A percentile compares a stretch with the other conserved stretches of the same genome.
phyloP scores from a whole-genome alignment of 2,329 filamentous ascomycete species.

The Exophiala calicioides region DNA sequence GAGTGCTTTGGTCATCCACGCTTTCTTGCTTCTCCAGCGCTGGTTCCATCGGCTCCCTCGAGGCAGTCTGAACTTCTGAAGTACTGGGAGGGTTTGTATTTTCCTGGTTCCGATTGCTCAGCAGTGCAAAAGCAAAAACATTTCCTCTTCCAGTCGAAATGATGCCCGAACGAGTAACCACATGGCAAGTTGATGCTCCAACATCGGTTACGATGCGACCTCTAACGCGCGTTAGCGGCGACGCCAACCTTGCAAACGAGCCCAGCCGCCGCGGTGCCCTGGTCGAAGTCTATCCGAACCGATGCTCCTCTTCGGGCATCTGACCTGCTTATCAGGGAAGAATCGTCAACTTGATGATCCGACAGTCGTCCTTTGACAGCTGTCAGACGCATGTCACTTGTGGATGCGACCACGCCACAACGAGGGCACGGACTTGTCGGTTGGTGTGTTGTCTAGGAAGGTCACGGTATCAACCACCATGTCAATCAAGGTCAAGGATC shows the following conservation, averaged over 20 bases:
- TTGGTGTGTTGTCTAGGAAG: too few species aligned
- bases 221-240: not conserved
- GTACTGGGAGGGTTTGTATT: too few species aligned
- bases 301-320: constrained; percentile 2
- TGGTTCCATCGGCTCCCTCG: too few species aligned
- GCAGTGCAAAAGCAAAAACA: not conserved
- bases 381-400: not conserved
- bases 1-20: too few species aligned
- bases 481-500: too few species aligned
- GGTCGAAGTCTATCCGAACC: too few species aligned
- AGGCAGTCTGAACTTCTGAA: too few species aligned
- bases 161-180: not conserved
- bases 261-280: too few species aligned
- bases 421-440: too few species aligned
- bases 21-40: too few species aligned
- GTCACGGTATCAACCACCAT: too few species aligned
- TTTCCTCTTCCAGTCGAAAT: not conserved
- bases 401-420: not conserved
- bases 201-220: not conserved
- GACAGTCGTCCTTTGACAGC: constrained; percentile 4
- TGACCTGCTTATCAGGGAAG: not conserved
- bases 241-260: not conserved
- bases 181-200: not conserved
- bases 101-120: too few species aligned
- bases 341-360: not conserved